Conservation (phyloP, 176 grass and related monocot species). For the Oryza officinalis region DNA sequence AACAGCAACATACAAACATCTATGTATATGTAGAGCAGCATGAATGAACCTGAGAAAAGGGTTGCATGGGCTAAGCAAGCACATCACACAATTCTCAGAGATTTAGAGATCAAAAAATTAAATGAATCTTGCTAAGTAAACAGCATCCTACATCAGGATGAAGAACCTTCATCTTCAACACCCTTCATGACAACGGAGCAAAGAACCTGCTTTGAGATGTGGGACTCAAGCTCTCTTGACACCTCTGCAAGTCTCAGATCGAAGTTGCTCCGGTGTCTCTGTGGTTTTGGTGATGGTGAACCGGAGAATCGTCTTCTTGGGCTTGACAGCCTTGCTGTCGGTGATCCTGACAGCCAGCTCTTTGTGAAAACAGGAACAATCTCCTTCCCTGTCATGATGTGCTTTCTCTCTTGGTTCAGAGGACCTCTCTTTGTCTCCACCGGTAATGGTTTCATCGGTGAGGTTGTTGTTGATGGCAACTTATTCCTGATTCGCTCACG, state of each 20-base stretch:
- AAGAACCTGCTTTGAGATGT: slow-evolving; percentile 83
- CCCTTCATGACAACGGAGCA: slow-evolving; percentile 72
- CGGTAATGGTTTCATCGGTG: slow-evolving; percentile 77
- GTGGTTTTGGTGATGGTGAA: slow-evolving; percentile 64
- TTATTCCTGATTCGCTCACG: slow-evolving; percentile 72
- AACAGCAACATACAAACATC: slow-evolving; percentile 15
- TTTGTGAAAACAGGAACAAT: slow-evolving; percentile 57
- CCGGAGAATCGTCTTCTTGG: slow-evolving; percentile 78
- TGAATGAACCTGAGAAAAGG: neutral
- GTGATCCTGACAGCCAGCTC: slow-evolving; percentile 66
- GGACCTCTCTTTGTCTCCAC: slow-evolving; percentile 83
- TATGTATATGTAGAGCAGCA: slow-evolving; percentile 31
- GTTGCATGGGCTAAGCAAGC: slow-evolving; percentile 45
- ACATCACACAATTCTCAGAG: slow-evolving; percentile 40
- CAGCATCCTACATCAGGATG: slow-evolving; percentile 27
- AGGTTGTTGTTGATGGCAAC: slow-evolving; percentile 29
- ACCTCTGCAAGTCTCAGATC: slow-evolving; percentile 72
- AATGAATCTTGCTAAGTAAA: slow-evolving; percentile 16
- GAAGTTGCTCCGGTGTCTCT: slow-evolving; percentile 71
- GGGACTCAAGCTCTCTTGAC: slow-evolving; percentile 80
- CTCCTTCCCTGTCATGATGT: slow-evolving; percentile 45
- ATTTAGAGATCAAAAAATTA: slow-evolving; percentile 21
- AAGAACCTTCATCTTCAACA: slow-evolving; percentile 58
- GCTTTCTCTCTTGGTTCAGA: slow-evolving; percentile 51
- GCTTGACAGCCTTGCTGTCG: slow-evolving; percentile 58